Evolutionary conservation across 208 protist genomes (phyloP), one percentile per base, ranked within the genome.

Genomic region (Acanthamoeba lenticulata): DNA sequence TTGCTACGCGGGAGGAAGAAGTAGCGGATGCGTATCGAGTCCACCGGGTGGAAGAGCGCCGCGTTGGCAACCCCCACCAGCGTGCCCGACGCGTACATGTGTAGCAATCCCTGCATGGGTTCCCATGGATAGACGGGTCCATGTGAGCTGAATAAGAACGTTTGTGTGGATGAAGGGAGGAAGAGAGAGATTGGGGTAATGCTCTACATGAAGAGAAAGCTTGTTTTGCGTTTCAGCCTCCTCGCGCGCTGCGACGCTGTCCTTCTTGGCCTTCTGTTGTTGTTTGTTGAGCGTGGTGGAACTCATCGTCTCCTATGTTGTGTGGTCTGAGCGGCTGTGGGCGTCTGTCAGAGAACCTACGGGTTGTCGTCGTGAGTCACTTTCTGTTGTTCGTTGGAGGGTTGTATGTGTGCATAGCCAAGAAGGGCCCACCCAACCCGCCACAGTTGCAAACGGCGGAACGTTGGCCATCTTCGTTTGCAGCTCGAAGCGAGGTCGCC

Each of bases 21-120:
- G 88, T 93, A 93, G 62, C 88, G 55, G 21, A 93, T 93, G 65
- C 88, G 88, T 9, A 93, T 69, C 1, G 88, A 93, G 88, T 93
- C 88, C 38, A 93, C 62, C 29, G 88, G 88, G 32, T 93, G 88
- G 88, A 93, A 93, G n/a, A 93, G 0, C 17, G 88, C 88, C 13
- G 88, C 88, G 88, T 79, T 93, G 88, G 88, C 88, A 52, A 93
- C 52, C 0, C 88, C 88, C 88, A 93, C 88, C 21, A 93, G 2
- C 29, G 62, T 93, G 36, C 88, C 88, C 4, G 88, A 93, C 1
- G 34, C 0, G 47, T 93, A 93, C 88, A 93, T 93, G 72, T 83
- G 72, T 15, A 83, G 17, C 40, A 83, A n/a, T 9, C 72, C 72
- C 72, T 83, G 72, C 1, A 5, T 83, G 29, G 9, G 17, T 9